These are phyloP conservation scores for Cyclocybe aegerita DNA, from an alignment of 768 basidiomycete species.

Conservation along the genomic window DNA sequence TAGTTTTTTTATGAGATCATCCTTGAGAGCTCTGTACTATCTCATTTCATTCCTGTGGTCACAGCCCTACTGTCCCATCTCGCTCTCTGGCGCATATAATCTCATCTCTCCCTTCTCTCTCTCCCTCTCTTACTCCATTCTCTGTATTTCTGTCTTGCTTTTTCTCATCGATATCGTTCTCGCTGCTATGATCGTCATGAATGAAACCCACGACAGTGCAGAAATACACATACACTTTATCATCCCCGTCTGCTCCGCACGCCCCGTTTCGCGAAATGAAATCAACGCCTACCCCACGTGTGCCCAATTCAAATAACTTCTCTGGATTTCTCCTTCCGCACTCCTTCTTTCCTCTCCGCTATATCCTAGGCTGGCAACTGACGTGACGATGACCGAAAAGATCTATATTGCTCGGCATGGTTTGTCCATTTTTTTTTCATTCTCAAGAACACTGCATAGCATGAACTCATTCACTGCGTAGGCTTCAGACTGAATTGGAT, in stretches of 20 bases:
- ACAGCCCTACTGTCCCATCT: slow-evolving; percentile 2
- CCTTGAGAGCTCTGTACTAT: slow-evolving; percentile 16
- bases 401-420: slow-evolving; percentile 73
- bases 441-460: not conserved
- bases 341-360: slow-evolving; percentile 5
- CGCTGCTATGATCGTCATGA: slow-evolving; percentile 17
- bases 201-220: slow-evolving; percentile 26
- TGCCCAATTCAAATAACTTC: slow-evolving; percentile 13
- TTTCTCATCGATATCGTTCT: slow-evolving; percentile 18
- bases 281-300: slow-evolving; percentile 21
- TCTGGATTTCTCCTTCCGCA: slow-evolving; percentile 7
- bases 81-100: slow-evolving; percentile 19
- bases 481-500: slow-evolving; percentile 80
- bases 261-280: slow-evolving; percentile 16
- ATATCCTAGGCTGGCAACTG: not conserved
- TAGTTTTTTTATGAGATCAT: slow-evolving; percentile 15
- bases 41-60: slow-evolving; percentile 11
- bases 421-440: slow-evolving; percentile 22
- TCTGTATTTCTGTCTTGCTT: slow-evolving; percentile 22
- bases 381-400: slow-evolving; percentile 48
- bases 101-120: slow-evolving; percentile 7
- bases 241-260: not conserved
- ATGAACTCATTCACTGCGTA: slow-evolving; percentile 23
- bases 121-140: slow-evolving; percentile 5
- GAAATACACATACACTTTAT: slow-evolving; percentile 11